phyloP scores from a whole-genome alignment of 176 grass and related monocot species.

The Ensete ventricosum region DNA sequence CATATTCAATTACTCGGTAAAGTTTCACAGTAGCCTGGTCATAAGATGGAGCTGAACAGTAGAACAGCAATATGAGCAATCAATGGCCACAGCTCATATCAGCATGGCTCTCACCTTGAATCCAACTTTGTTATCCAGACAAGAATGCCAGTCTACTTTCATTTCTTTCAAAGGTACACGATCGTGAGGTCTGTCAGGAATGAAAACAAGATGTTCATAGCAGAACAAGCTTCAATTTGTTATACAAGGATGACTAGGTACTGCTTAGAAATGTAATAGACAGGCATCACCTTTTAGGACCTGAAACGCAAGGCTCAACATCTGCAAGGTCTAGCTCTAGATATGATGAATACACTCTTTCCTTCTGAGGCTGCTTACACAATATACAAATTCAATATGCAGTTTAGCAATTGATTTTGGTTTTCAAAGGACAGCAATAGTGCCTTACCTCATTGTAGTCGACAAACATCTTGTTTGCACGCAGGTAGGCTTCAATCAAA shows the following conservation, averaged over 20 bases:
- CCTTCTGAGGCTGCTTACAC: slow-evolving; percentile 53
- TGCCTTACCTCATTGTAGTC: slow-evolving; percentile 65
- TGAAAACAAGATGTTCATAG: not conserved
- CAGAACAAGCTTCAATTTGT: not conserved
- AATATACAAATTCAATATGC: slow-evolving; percentile 5
- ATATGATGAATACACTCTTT: slow-evolving; percentile 76
- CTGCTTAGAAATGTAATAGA: not conserved
- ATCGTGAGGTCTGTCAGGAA: slow-evolving; percentile 74
- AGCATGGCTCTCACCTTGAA: slow-evolving; percentile 48
- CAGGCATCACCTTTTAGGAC: slow-evolving; percentile 62
- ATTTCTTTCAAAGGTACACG: slow-evolving; percentile 81
- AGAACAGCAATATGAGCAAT: not conserved
- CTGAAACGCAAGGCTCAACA: slow-evolving; percentile 72
- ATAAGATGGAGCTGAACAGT: not conserved
- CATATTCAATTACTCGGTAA: not conserved
- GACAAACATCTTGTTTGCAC: slow-evolving; percentile 89
- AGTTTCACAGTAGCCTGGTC: not conserved
- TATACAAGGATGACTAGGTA: not conserved
- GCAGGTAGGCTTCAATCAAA: slow-evolving; percentile 86
- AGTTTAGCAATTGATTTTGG: not conserved
- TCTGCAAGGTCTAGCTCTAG: slow-evolving; percentile 63
- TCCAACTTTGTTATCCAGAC: slow-evolving; percentile 67
- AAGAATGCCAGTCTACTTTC: slow-evolving; percentile 85
- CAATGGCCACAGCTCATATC: not conserved
- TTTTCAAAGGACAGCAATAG: slow-evolving; percentile 9